Evolutionary conservation across 2,329 filamentous ascomycete genomes (phyloP).

Genomic region (Aspergillus eucalypticola): DNA sequence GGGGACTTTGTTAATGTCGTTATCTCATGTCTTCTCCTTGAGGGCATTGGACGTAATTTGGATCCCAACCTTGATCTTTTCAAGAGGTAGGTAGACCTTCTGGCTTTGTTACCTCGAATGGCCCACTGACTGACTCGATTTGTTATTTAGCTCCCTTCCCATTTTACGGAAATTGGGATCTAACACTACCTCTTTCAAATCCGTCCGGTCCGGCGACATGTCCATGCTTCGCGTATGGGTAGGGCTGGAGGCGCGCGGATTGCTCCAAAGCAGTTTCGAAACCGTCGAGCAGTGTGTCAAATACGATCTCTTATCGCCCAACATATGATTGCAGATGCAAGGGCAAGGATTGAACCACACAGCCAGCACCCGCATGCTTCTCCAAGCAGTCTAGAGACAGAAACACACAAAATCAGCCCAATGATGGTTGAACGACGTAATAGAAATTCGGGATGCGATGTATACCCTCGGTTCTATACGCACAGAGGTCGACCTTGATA

Average conservation of each 20-base stretch:
- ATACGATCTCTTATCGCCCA: constrained; percentile 84
- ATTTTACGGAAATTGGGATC: constrained; percentile 86
- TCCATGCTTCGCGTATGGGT: constrained; percentile 90
- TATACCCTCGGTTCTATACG: background rate
- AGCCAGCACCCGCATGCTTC: background rate
- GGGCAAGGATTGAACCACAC: background rate
- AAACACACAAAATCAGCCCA: background rate
- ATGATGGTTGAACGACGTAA: background rate
- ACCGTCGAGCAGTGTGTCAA: constrained; percentile 89
- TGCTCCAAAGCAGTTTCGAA: constrained; percentile 86
- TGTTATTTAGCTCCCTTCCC: constrained; percentile 70
- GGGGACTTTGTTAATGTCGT: constrained; percentile 99
- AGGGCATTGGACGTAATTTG: constrained; percentile 86
- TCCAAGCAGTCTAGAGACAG: background rate
- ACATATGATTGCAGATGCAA: constrained; percentile 60
- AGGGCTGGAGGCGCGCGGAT: constrained; percentile 82
- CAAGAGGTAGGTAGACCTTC: constrained; percentile 56
- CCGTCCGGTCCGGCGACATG: constrained; percentile 71
- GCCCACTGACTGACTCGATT: background rate
- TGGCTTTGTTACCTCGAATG: background rate
- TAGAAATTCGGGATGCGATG: background rate
- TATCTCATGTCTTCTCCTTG: constrained; percentile 86
- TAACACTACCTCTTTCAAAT: constrained; percentile 52
- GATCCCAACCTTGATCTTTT: constrained; percentile 88
- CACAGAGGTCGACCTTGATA: background rate